phyloP scores from a whole-genome alignment of 1,139 yeast genomes.

The Blastobotrys aristatus region DNA sequence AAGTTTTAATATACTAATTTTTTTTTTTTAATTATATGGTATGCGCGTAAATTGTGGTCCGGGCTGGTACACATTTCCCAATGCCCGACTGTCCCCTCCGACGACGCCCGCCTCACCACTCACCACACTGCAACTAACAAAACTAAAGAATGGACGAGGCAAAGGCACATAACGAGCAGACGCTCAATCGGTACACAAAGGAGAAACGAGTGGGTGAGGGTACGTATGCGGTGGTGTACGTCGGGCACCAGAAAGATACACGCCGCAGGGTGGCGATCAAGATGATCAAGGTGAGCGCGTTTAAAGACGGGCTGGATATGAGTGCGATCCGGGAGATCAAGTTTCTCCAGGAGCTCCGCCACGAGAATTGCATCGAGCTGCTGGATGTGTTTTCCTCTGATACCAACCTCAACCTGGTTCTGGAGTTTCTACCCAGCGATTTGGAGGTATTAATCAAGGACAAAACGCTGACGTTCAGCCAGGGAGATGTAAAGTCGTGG shows the following conservation, averaged over 20 bases:
- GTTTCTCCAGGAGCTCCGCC: conserved; percentile 80
- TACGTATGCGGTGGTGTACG: conserved; percentile 94
- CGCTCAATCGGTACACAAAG: conserved; percentile 30
- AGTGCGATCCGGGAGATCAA: conserved; percentile 94
- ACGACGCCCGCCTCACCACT: no score
- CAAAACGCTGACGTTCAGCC: conserved; percentile 65
- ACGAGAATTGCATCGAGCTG: conserved; percentile 77
- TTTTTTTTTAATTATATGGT: not conserved
- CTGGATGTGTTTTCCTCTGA: conserved; percentile 76
- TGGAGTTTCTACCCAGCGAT: conserved; percentile 90
- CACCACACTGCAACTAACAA: no score
- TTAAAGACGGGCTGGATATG: conserved; percentile 97
- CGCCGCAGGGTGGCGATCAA: conserved; percentile 77
- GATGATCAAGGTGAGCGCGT: conserved; percentile 90
- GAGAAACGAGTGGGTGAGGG: conserved; percentile 97
- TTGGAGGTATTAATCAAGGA: conserved; percentile 87
- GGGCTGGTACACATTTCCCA: no score
- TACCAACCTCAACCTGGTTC: conserved; percentile 72
- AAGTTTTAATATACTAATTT: not conserved
- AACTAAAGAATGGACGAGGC: conserved; percentile 10
- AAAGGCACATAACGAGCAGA: conserved; percentile 21
- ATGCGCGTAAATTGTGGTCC: not conserved
- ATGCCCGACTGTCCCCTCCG: no score
- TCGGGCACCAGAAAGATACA: conserved; percentile 53
- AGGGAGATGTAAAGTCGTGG: conserved; percentile 93